phyloP scores from a whole-genome alignment of 495 filamentous ascomycete genomes.

The Astrocystis sublimbata region DNA sequence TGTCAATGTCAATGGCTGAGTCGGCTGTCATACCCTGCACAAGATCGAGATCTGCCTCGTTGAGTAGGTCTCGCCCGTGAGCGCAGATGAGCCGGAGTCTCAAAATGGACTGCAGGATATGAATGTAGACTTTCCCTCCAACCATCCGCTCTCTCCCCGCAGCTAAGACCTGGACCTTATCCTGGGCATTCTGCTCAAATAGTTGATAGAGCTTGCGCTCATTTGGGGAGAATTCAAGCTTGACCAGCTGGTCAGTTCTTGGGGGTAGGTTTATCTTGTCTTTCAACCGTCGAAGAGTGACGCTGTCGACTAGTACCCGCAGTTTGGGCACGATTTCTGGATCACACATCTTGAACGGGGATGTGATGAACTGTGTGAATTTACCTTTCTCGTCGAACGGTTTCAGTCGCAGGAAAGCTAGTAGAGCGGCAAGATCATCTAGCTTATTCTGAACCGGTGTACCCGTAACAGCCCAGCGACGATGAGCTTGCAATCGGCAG shows the following conservation, averaged over 20 bases:
- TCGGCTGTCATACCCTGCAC: conserved; percentile 76
- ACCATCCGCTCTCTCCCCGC: conserved; percentile 59
- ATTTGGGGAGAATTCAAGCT: conserved; percentile 55
- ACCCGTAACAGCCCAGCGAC: conserved; percentile 94
- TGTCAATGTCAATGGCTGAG: conserved; percentile 83
- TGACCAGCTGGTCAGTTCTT: conserved; percentile 69
- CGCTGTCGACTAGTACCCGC: conserved; percentile 86
- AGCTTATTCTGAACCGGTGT: conserved; percentile 90
- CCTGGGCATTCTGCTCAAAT: conserved; percentile 54
- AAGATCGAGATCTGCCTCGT: conserved; percentile 73
- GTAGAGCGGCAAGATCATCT: conserved; percentile 86
- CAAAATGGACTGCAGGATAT: conserved; percentile 86
- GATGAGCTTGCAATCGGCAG: conserved; percentile 75
- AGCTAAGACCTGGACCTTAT: conserved; percentile 54
- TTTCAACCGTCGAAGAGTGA: conserved; percentile 90
- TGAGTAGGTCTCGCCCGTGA: conserved; percentile 85
- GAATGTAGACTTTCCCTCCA: conserved; percentile 80
- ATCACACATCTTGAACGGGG: conserved; percentile 78
- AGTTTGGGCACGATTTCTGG: conserved; percentile 80
- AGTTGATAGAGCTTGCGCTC: conserved; percentile 58
- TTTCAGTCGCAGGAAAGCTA: conserved; percentile 81
- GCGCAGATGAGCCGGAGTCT: conserved; percentile 88
- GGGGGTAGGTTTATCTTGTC: conserved; percentile 82
- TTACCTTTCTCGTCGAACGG: conserved; percentile 79
- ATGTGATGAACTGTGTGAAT: conserved; percentile 76